Evolutionary conservation across 345 rosid species (phyloP).

Genomic region (Aurinia saxatilis): DNA sequence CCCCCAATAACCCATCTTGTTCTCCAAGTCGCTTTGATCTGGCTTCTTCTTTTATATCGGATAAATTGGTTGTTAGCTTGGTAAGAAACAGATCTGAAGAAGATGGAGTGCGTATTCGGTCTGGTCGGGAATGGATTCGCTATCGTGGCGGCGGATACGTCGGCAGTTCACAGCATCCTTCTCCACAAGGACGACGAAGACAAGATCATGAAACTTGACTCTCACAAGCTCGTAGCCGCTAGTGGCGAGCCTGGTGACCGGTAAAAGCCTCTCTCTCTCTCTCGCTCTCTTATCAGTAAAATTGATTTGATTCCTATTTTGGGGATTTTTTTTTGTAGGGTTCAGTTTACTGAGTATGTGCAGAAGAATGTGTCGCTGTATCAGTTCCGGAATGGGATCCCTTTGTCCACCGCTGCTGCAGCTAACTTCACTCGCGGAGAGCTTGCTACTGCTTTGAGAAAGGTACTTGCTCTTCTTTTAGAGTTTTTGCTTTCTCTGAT

Average conservation of each 20-base stretch:
- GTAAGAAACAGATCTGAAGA: constrained; percentile 33
- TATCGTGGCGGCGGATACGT: constrained; percentile 74
- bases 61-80: too few relatives aligned
- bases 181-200: constrained; percentile 93
- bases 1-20: constrained; percentile 25
- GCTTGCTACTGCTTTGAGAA: constrained; percentile 92
- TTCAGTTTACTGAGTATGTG: constrained; percentile 92
- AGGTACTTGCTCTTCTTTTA: constrained; percentile 36
- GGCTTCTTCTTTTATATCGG: neutral
- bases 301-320: neutral
- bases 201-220: constrained; percentile 93
- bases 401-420: constrained; percentile 83
- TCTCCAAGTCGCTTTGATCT: constrained; percentile 32
- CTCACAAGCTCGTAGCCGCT: constrained; percentile 93
- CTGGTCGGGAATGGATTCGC: constrained; percentile 85
- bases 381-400: constrained; percentile 89
- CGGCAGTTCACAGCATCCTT: constrained; percentile 86
- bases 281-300: neutral
- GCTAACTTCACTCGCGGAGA: constrained; percentile 92
- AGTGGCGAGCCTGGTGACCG: constrained; percentile 97
- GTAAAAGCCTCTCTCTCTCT: constrained; percentile 28
- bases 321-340: constrained; percentile 32
- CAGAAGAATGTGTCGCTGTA: constrained; percentile 95
- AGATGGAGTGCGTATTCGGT: constrained; percentile 92
- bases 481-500: neutral